A percentile compares a stretch with the other conserved stretches of the same genome.
Evolutionary conservation across 768 basidiomycete genomes (phyloP).

Genomic region (Hypsizygus marmoreus): DNA sequence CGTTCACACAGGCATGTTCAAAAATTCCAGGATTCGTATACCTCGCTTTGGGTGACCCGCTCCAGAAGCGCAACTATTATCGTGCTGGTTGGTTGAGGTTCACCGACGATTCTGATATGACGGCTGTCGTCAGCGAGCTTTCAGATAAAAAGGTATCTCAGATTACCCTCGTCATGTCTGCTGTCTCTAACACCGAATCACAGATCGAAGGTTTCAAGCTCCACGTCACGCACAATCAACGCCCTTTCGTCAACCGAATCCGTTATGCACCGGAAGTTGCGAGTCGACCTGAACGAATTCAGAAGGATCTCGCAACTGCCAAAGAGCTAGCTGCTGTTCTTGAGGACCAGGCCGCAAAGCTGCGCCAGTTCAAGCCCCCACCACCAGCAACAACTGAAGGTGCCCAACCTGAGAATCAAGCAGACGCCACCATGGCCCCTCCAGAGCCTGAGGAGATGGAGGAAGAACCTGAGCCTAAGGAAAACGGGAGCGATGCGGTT

Average conservation of each 20-base stretch:
- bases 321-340: constrained; percentile 71
- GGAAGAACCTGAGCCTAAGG: constrained; percentile 58
- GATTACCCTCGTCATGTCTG: constrained; percentile 1
- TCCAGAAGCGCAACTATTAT: constrained; percentile 92
- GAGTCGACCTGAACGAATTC: constrained; percentile 76
- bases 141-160: constrained; percentile 78
- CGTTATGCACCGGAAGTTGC: constrained; percentile 84
- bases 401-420: constrained; percentile 10
- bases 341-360: constrained; percentile 64
- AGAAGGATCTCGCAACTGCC: constrained; percentile 78
- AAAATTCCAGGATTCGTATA: constrained; percentile 83
- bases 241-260: constrained; percentile 75
- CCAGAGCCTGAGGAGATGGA: constrained; percentile 42
- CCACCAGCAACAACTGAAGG: constrained; percentile 25
- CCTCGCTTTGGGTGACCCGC: constrained; percentile 88
- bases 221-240: constrained; percentile 81
- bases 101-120: constrained; percentile 82
- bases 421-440: constrained; percentile 28
- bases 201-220: constrained; percentile 96
- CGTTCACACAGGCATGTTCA: constrained; percentile 60
- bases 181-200: constrained; percentile 9
- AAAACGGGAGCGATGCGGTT: constrained; percentile 75
- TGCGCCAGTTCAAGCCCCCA: constrained; percentile 48
- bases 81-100: constrained; percentile 95
- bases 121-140: constrained; percentile 66